These are phyloP conservation scores for Somion occarium DNA, from an alignment of 1,284 basidiomycete species.

Conservation along the genomic window DNA sequence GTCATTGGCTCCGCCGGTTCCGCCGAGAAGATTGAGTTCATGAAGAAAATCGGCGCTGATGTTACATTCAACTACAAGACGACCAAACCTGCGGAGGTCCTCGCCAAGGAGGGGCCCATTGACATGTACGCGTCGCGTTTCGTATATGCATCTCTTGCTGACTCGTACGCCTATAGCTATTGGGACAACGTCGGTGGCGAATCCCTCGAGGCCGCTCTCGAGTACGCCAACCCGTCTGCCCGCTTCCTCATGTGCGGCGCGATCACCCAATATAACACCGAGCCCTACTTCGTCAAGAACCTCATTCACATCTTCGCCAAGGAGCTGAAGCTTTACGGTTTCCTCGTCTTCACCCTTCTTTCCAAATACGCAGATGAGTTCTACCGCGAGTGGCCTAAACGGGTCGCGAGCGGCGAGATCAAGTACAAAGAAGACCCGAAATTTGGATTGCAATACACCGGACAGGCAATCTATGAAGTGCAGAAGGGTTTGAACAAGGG, in stretches of 20 bases:
- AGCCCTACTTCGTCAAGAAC: constrained; percentile 25
- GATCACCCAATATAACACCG: constrained; percentile 29
- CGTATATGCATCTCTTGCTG: not conserved
- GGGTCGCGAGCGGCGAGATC: constrained; percentile 52
- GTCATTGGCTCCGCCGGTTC: constrained; percentile 75
- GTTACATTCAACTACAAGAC: constrained; percentile 76
- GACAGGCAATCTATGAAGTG: constrained; percentile 47
- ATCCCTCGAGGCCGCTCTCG: constrained; percentile 54
- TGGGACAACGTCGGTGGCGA: constrained; percentile 65
- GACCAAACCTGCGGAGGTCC: constrained; percentile 41
- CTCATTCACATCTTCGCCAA: constrained; percentile 39
- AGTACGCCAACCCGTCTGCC: constrained; percentile 43
- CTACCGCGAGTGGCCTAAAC: constrained; percentile 46
- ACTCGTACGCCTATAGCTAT: constrained; percentile 29
- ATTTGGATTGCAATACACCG: constrained; percentile 48
- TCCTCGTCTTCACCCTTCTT: constrained; percentile 43
- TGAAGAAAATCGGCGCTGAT: constrained; percentile 63
- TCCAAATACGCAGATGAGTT: constrained; percentile 38
- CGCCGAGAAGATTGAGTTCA: constrained; percentile 61
- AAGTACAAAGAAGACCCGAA: constrained; percentile 53
- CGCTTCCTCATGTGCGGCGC: constrained; percentile 42
- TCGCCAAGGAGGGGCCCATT: constrained; percentile 55
- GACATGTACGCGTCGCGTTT: constrained; percentile 40
- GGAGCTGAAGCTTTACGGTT: constrained; percentile 54
- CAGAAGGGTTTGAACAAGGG: constrained; percentile 54